Percentiles rank a stretch among this genome's conserved stretches.
Conservation (phyloP, 139 green algal genomes). For the Coelastrella sp. region DNA sequence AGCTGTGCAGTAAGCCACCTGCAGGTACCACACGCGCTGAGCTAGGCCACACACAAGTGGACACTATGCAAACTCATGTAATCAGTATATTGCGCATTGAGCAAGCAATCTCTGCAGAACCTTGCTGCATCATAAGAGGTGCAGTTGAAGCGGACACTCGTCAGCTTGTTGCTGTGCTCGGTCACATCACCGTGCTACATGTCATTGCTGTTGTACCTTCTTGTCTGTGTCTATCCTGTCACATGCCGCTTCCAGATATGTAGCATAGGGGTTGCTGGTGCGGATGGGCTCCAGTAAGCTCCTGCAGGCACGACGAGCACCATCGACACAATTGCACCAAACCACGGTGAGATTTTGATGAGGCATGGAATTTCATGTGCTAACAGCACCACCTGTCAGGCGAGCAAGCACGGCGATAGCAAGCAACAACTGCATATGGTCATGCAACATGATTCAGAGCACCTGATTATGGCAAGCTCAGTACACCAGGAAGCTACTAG, state of each 20-base stretch:
- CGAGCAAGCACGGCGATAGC: no score
- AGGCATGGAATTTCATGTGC: neutral
- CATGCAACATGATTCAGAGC: neutral
- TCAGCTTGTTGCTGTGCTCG: neutral
- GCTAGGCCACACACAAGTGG: no score
- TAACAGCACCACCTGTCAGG: neutral
- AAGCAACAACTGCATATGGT: neutral
- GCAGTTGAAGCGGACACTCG: no score
- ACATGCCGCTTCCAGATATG: conserved; percentile 71
- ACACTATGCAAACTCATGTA: no score
- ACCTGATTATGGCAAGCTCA: no score
- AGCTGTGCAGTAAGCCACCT: conserved; percentile 58
- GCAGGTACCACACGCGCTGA: neutral
- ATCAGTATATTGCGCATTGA: no score
- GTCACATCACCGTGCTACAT: neutral
- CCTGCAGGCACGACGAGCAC: conserved; percentile 17
- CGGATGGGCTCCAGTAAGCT: conserved; percentile 80
- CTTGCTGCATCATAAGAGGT: no score
- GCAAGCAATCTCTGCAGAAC: no score
- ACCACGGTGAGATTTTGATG: no score
- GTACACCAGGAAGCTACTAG: no score
- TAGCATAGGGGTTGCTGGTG: conserved; percentile 72
- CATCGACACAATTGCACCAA: neutral
- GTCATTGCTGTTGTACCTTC: conserved; percentile 23
- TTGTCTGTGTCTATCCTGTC: conserved; percentile 61